phyloP scores from a whole-genome alignment of 2,329 filamentous ascomycete genomes.

The Alternaria novae-zelandiae region DNA sequence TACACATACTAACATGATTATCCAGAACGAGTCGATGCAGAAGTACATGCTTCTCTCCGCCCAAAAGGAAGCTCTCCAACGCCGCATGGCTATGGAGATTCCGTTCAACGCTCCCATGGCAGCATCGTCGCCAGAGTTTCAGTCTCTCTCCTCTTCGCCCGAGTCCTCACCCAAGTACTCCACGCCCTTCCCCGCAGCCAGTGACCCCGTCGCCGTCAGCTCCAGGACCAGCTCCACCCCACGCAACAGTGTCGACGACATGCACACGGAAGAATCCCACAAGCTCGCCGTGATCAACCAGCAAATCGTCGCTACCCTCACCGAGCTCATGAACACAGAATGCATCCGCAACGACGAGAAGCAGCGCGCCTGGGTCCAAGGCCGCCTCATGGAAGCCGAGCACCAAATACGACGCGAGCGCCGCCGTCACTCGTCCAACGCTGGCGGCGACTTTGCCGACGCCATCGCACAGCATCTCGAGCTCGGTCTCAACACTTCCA shows the following conservation, averaged over 20 bases:
- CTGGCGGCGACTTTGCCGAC: constrained; percentile 43
- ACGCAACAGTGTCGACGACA: constrained; percentile 32
- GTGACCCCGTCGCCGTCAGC: constrained; percentile 31
- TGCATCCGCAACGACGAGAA: constrained; percentile 55
- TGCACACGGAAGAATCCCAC: constrained; percentile 52
- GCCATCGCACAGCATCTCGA: constrained; percentile 46
- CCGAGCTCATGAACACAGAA: constrained; percentile 61
- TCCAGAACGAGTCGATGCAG: constrained; percentile 43
- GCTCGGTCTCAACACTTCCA: constrained; percentile 33
- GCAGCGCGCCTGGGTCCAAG: constrained; percentile 58
- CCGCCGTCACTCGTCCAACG: constrained; percentile 46
- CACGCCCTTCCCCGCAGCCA: constrained; percentile 30
- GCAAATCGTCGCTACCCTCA: constrained; percentile 61
- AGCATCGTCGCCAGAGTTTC: constrained; percentile 44
- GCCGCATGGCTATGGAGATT: constrained; percentile 47
- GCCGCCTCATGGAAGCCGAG: constrained; percentile 61
- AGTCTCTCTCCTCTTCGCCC: constrained; percentile 45
- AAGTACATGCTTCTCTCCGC: constrained; percentile 50
- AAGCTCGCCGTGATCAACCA: constrained; percentile 58
- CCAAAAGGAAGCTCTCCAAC: constrained; percentile 50
- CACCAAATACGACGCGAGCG: constrained; percentile 55
- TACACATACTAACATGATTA: constrained; percentile 15
- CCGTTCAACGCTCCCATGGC: constrained; percentile 42
- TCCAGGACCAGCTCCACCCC: constrained; percentile 19
- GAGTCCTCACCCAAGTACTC: constrained; percentile 29